Base-by-base conservation (phyloP, 2,329 filamentous ascomycete genomes). In the Cercospora zeae-maydis region DNA sequence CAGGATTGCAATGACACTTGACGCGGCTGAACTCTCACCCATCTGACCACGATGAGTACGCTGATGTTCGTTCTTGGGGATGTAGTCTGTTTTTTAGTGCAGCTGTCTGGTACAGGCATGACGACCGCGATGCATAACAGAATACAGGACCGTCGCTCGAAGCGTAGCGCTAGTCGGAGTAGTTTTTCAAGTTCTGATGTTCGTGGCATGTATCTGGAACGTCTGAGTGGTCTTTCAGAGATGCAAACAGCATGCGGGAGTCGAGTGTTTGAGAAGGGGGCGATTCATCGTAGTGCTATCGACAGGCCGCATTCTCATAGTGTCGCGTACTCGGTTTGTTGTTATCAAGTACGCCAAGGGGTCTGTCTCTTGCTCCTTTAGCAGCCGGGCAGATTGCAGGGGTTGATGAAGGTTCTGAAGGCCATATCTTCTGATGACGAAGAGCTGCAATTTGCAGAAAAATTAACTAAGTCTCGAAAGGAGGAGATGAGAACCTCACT, bases 101-200 rank as follows among this genome's bases (percentile, higher is more conserved):
- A 86, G 70, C 75, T 75, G 13, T 75, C 74, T 30, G 82, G 81
- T 14, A 78, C 74, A 13, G 78, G 78, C 1, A 67, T 65, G 56
- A 45, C 49, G 7, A 57, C 63, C 39, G 61, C 63, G 24, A 63
- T 58, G 71, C 67, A 65, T 72, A 3, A 16, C 10, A 47, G 59
- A 9, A 57, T 65, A 14, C 61, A 68, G 69, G 5, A 78, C n/a
- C 21, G 73, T 74, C 14, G 83, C 82, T n/a, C 72, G 83, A 64
- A 78, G 80, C 14, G 75, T 87, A 47, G 80, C 88, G 13, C 73
- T 87, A 5, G 81, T 69, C 1, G 86, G 86, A 1, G 75, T 89
- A 1, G 71, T 83, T 34, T 72, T 87, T 27, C 86, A 88, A 69
- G 78, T 88, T 19, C 37, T 84, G 49, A 80, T 84, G 60, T 87